Evolutionary conservation across 805 yeast genomes (phyloP).

Genomic region (Tetrapisispora taiwanensis): DNA sequence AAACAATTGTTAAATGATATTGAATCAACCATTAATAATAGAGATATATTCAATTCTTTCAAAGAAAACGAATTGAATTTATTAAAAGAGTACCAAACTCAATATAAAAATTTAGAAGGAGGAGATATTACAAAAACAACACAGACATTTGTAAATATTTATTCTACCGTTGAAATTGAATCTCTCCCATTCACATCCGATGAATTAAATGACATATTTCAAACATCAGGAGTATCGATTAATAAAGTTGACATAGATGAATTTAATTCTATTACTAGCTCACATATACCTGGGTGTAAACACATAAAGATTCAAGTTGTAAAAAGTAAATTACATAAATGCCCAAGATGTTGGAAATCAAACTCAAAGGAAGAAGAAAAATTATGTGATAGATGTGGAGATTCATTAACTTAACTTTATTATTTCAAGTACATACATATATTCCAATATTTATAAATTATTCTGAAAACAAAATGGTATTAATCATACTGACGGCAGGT

Average conservation of each 20-base stretch:
- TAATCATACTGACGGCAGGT: too few relatives aligned
- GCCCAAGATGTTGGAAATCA: slow-evolving; percentile 93
- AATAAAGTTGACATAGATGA: not conserved
- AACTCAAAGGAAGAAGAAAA: slow-evolving; percentile 40
- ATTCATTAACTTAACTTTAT: not conserved
- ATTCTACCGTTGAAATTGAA: not conserved
- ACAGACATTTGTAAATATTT: slow-evolving; percentile 25
- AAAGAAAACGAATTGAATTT: slow-evolving; percentile 13
- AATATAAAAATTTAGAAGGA: slow-evolving; percentile 9
- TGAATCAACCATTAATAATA: not conserved
- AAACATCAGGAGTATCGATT: slow-evolving; percentile 51
- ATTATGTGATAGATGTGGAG: slow-evolving; percentile 60
- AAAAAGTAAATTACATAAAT: slow-evolving; percentile 40
- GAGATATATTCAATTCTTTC: slow-evolving; percentile 6
- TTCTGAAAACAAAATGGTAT: too few relatives aligned
- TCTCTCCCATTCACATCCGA: slow-evolving; percentile 23
- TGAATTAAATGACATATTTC: slow-evolving; percentile 47
- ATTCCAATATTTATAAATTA: too few relatives aligned
- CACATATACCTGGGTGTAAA: not conserved
- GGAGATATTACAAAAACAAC: slow-evolving; percentile 18
- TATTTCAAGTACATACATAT: too few relatives aligned
- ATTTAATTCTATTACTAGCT: not conserved
- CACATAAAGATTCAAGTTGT: not conserved
- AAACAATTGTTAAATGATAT: slow-evolving; percentile 8
- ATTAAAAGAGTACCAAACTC: slow-evolving; percentile 12